Evolutionary conservation across 2,329 filamentous ascomycete genomes (phyloP), one percentile per base, ranked within the genome.

Genomic region (Hortaea werneckii): DNA sequence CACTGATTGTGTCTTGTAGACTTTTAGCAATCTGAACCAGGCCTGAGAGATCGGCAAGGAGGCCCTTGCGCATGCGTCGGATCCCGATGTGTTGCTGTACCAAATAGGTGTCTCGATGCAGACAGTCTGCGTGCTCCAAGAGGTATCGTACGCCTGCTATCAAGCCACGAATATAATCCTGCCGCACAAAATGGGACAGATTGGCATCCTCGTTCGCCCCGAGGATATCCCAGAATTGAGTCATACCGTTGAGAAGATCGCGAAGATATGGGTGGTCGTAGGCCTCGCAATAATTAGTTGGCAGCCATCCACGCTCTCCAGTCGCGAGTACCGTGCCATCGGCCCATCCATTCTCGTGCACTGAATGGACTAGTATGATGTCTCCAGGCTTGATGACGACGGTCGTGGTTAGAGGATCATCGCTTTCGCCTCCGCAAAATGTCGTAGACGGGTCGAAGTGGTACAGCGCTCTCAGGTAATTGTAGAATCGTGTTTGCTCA

Each of bases 291-390:
- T 96, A 98, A 66, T 98, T 98, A 6, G 92, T 98, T 2, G 92
- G 92, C 49, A 98, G 72, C 92, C 92, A 98, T 51, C 92, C 92
- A 55, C 92, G 78, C 42, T 85, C 84, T 27, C 90, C 90, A 2
- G 88, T 87, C 26, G 83, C 77, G 50, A 98, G 70, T 37, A 95
- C 73, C 1, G 92, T 98, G 43, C 92, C 92, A 65, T 98, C 92
- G 29, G 92, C 92, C 92, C 92, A 98, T 56, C 92, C 92, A 69
- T 96, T 98, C 50, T 87, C 92, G 66, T 98, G 92, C 54, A 96
- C 86, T 4, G 92, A 95, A 66, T 98, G 92, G 20, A 98, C 85
- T 47, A 98, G 70, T 44, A 98, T 83, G 41, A 98, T 79, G 60
- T 98, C 92, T 48, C 92, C 92, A 61, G 92, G 83, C 55, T 86